phyloP scores from a whole-genome alignment of 2,329 filamentous ascomycete species.

The Ophiocordyceps australis region DNA sequence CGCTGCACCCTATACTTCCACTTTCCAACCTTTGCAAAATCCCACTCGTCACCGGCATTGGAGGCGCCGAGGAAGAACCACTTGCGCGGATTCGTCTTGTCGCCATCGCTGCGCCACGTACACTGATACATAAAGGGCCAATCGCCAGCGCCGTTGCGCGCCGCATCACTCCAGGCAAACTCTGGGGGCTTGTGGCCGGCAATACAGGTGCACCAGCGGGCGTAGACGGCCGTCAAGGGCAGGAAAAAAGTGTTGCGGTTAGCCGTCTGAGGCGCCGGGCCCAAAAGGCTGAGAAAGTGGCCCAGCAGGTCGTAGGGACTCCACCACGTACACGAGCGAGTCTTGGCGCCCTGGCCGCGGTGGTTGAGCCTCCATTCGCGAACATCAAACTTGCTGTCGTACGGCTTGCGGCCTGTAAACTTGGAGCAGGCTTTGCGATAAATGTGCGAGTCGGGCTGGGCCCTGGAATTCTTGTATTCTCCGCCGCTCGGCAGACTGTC shows the following conservation, averaged over 20 bases:
- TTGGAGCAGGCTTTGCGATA: background rate
- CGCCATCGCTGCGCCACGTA: slow-evolving; percentile 1
- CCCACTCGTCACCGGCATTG: background rate
- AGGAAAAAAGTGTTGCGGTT: slow-evolving; percentile 2
- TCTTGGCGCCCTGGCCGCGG: background rate
- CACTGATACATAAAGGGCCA: slow-evolving; percentile 3
- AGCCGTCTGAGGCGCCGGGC: slow-evolving; percentile 1
- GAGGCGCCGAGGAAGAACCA: slow-evolving; percentile 2
- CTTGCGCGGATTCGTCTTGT: background rate
- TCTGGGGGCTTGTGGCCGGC: too few species aligned
- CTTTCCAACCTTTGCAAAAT: background rate
- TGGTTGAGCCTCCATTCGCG: background rate
- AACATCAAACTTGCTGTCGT: background rate
- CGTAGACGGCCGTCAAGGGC: too few species aligned
- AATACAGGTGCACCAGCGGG: too few species aligned
- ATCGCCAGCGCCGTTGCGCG: slow-evolving; percentile 1
- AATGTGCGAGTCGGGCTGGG: slow-evolving; percentile 1
- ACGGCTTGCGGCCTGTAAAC: background rate
- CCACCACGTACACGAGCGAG: background rate
- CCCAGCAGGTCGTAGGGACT: slow-evolving; percentile 2
- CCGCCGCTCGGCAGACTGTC: slow-evolving; percentile 1
- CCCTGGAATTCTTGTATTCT: background rate
- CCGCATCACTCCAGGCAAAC: too few species aligned
- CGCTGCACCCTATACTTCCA: background rate
- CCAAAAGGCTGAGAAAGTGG: slow-evolving; percentile 2